phyloP scores from a whole-genome alignment of 257 asterid species.

The Primulina huaijiensis region DNA sequence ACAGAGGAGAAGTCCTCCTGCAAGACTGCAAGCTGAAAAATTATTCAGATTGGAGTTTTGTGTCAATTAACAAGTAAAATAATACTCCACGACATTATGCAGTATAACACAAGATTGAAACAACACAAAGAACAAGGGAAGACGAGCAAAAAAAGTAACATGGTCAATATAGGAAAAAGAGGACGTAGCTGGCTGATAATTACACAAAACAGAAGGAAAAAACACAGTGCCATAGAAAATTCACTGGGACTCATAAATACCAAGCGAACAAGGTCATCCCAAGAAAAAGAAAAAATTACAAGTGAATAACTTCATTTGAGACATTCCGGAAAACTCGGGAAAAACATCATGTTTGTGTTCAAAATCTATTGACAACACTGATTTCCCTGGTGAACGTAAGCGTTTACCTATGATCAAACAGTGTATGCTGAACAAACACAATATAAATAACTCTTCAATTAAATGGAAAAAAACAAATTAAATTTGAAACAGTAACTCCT shows the following conservation, averaged over 20 bases:
- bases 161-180: background rate
- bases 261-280: background rate
- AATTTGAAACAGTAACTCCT: background rate
- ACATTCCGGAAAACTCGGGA: background rate
- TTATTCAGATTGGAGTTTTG: background rate
- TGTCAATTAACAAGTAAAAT: too few species aligned
- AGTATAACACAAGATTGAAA: background rate
- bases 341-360: background rate
- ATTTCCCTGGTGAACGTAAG: constrained; percentile 12
- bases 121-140: constrained; percentile 8
- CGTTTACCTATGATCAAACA: background rate
- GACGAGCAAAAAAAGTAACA: background rate
- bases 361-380: constrained; percentile 8
- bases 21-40: constrained; percentile 88
- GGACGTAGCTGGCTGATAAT: background rate
- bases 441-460: background rate
- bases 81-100: background rate
- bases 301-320: constrained; percentile 4
- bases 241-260: background rate
- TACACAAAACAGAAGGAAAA: constrained; percentile 14
- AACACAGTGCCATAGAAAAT: background rate
- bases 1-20: constrained; percentile 61
- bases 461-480: background rate
- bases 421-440: background rate
- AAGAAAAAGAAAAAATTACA: background rate